phyloP scores from a whole-genome alignment of 192 early-diverging fungal genomes.

The Borealophlyctis nickersoniae region DNA sequence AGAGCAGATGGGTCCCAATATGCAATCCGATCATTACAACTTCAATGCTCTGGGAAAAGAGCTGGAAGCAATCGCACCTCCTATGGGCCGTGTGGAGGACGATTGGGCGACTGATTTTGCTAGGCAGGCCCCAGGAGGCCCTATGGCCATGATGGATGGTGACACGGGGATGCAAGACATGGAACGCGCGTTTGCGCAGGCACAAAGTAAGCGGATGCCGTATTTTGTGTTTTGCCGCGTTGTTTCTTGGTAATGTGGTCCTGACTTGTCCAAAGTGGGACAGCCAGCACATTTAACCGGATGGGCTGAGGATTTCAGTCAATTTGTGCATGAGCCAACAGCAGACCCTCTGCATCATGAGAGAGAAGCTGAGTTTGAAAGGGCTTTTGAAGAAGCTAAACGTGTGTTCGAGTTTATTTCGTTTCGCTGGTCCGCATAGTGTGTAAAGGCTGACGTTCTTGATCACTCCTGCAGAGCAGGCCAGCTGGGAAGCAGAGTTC shows the following conservation, averaged over 20 bases:
- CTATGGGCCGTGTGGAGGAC: conserved; percentile 11
- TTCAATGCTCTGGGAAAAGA: conserved; percentile 70
- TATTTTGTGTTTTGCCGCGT: background rate
- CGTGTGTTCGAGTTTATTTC: conserved; percentile 6
- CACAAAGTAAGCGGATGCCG: background rate
- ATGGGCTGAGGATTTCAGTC: conserved; percentile 14
- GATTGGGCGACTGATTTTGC: conserved; percentile 59
- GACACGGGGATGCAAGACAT: conserved; percentile 10
- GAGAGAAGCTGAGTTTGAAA: conserved; percentile 30
- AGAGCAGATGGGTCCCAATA: conserved; percentile 9
- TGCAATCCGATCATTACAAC: conserved; percentile 50
- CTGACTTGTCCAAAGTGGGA: background rate
- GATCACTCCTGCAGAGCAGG: conserved; percentile 4
- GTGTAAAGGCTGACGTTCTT: background rate
- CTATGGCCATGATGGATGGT: conserved; percentile 36
- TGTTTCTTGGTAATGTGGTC: background rate
- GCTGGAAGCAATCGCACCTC: conserved; percentile 48
- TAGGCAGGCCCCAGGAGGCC: conserved; percentile 19
- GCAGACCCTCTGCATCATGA: conserved; percentile 6
- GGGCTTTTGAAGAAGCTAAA: conserved; percentile 35
- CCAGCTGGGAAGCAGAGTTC: conserved; percentile 61
- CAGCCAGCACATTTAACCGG: background rate
- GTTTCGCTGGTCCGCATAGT: too few relatives aligned
- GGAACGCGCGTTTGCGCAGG: conserved; percentile 20
- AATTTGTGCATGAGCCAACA: background rate